Percentiles rank a stretch among this genome's conserved stretches.
phyloP scores from a whole-genome alignment of 2,329 filamentous ascomycete genomes.

The Fusarium lyarnte region DNA sequence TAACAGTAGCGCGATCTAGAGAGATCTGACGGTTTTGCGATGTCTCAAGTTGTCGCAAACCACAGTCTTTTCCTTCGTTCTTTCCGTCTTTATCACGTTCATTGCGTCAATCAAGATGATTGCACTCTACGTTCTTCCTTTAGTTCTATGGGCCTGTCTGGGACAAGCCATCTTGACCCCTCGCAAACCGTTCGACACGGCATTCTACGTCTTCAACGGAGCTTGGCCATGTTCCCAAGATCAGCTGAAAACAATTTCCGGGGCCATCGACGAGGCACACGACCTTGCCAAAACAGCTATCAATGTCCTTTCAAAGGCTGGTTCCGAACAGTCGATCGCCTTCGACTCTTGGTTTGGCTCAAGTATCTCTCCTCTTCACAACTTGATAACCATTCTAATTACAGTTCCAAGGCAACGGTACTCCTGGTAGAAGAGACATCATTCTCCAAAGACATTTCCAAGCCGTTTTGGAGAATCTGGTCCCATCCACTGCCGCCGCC shows the following conservation, averaged over 20 bases:
- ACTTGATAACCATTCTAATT: not conserved
- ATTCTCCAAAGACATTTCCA: not conserved
- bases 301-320: not conserved
- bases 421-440: not conserved
- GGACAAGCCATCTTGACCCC: not conserved
- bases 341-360: not conserved
- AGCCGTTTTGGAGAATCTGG: not conserved
- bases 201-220: not conserved
- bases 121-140: not conserved
- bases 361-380: not conserved
- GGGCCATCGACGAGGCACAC: not conserved
- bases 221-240: not conserved
- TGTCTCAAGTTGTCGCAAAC: not conserved
- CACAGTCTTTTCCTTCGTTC: not conserved
- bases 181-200: not conserved
- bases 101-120: not conserved
- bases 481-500: not conserved
- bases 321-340: not conserved
- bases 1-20: rapidly evolving
- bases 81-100: not conserved
- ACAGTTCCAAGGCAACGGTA: not conserved
- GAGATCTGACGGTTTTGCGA: not conserved
- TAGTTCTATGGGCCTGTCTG: not conserved
- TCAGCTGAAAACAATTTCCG: not conserved
- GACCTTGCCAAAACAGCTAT: not conserved